Conservation (phyloP, 495 filamentous ascomycete species). For the Ascodesmis nigricans region DNA sequence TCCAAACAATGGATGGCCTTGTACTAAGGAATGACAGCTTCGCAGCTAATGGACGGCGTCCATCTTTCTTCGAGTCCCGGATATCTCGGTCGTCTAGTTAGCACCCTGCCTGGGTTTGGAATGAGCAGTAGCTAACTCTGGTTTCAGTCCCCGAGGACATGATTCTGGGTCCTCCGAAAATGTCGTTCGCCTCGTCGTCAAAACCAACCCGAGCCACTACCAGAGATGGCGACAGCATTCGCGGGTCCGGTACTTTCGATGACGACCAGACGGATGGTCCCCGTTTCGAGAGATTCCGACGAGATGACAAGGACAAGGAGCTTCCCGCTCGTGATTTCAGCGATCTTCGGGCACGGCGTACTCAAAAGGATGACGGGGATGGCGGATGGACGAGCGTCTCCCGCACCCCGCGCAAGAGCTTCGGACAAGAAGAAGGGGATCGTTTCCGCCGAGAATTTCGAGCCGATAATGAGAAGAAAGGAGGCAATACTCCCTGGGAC, state of each 20-base stretch:
- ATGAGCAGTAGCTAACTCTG: constrained; percentile 10
- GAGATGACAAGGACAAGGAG: constrained; percentile 37
- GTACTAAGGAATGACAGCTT: no score
- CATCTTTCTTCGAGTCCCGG: constrained; percentile 36
- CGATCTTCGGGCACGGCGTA: constrained; percentile 27
- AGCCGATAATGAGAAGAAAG: constrained; percentile 30
- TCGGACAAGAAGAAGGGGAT: constrained; percentile 40
- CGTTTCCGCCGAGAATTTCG: constrained; percentile 26
- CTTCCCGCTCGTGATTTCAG: constrained; percentile 30
- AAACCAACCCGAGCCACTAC: constrained; percentile 30
- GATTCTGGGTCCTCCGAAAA: constrained; percentile 71
- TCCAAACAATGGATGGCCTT: no score
- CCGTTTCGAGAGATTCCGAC: constrained; percentile 38
- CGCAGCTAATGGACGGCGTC: no score
- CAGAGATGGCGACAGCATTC: constrained; percentile 22
- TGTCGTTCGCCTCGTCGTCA: constrained; percentile 59
- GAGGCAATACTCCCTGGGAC: constrained; percentile 29
- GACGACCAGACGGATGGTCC: constrained; percentile 21
- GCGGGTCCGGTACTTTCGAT: constrained; percentile 13
- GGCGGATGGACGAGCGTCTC: constrained; percentile 32
- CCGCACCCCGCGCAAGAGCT: constrained; percentile 35
- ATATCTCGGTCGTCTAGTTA: constrained; percentile 40
- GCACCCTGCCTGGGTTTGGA: constrained; percentile 15
- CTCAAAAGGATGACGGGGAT: constrained; percentile 26
- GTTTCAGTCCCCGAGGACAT: constrained; percentile 49